Percentiles rank a stretch among this genome's conserved stretches.
These are phyloP conservation scores for Xenoacremonium recifei DNA, from an alignment of 2,329 filamentous ascomycete species.

Conservation along the genomic window DNA sequence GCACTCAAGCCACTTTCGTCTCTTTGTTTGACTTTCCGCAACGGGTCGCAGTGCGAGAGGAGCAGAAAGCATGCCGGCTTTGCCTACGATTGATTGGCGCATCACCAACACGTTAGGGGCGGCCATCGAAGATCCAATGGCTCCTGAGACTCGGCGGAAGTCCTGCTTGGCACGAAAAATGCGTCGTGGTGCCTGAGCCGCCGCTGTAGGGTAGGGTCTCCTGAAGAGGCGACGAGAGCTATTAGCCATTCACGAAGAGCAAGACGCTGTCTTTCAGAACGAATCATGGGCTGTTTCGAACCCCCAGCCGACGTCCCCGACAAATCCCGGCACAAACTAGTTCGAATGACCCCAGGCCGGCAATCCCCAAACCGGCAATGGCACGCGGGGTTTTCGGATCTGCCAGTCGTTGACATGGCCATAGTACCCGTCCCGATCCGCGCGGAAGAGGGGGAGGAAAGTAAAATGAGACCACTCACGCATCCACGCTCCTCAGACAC, in stretches of 20 bases:
- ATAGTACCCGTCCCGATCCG: too few relatives aligned
- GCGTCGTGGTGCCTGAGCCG: not conserved
- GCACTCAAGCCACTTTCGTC: too few relatives aligned
- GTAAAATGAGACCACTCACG: too few relatives aligned
- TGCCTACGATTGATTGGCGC: too few relatives aligned
- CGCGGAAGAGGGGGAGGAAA: too few relatives aligned
- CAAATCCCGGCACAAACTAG: slow-evolving; percentile 10
- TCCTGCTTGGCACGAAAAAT: not conserved
- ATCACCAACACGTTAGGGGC: too few relatives aligned
- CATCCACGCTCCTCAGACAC: too few relatives aligned
- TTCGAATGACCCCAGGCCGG: too few relatives aligned
- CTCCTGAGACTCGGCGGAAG: not conserved
- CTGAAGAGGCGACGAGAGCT: not conserved
- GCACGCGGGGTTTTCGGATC: slow-evolving; percentile 1
- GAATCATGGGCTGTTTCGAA: slow-evolving; percentile 7
- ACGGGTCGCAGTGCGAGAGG: too few relatives aligned
- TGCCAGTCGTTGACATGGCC: too few relatives aligned
- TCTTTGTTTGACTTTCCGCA: too few relatives aligned
- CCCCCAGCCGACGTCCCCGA: slow-evolving; percentile 16
- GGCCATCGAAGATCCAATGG: not conserved
- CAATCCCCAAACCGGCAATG: slow-evolving; percentile 15
- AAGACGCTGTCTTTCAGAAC: not conserved
- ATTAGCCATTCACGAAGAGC: not conserved
- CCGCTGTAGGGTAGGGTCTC: not conserved
- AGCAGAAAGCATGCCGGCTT: too few relatives aligned